Evolutionary conservation across 2,329 filamentous ascomycete species (phyloP).

Genomic region (Penicillium corylophilum): DNA sequence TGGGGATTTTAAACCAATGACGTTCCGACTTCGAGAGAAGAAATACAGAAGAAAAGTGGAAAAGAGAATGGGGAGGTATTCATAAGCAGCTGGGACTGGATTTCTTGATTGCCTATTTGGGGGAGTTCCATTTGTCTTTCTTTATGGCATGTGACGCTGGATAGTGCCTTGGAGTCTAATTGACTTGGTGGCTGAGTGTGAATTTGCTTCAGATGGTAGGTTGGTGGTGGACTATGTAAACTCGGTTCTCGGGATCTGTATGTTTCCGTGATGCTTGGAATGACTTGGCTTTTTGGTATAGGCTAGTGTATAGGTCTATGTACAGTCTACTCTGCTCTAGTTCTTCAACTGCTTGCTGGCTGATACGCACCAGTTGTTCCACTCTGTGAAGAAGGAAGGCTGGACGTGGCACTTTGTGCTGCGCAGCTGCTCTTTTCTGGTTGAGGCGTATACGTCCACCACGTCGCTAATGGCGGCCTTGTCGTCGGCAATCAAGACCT

Average conservation of each 20-base stretch:
- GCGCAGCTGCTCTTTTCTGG: constrained; percentile 60
- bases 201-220: too few relatives aligned
- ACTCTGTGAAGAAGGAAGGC: constrained; percentile 67
- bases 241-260: not conserved
- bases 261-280: not conserved
- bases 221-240: too few relatives aligned
- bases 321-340: constrained; percentile 12
- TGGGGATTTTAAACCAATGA: not conserved
- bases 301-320: not conserved
- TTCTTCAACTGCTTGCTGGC: constrained; percentile 44
- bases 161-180: not conserved
- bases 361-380: constrained; percentile 67
- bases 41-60: not conserved
- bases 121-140: not conserved
- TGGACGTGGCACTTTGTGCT: constrained; percentile 60
- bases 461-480: constrained; percentile 55
- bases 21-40: not conserved
- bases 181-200: too few relatives aligned
- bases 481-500: constrained; percentile 46
- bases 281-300: not conserved
- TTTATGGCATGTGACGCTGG: not conserved
- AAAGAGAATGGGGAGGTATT: not conserved
- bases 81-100: not conserved
- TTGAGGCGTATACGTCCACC: constrained; percentile 63
- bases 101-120: not conserved